Evolutionary conservation across 73 alveolate genomes (phyloP).

Genomic region (Tetrahymena borealis): DNA sequence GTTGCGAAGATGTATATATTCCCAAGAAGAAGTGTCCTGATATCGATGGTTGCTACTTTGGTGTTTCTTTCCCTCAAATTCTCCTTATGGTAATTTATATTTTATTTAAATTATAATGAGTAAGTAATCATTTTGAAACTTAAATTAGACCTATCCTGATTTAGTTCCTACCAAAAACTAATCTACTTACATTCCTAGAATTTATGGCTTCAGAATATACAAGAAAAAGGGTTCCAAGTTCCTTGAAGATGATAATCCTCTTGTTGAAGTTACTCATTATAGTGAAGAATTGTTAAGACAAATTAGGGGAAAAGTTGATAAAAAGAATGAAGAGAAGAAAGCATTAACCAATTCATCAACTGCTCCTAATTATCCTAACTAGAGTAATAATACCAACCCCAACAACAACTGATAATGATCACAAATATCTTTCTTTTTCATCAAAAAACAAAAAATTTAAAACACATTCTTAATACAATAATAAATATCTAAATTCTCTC

Average conservation of each 20-base stretch:
- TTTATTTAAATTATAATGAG: background rate
- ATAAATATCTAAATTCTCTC: background rate
- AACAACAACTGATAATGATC: background rate
- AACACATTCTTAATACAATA: background rate
- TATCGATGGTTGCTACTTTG: conserved; percentile 94
- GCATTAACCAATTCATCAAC: background rate
- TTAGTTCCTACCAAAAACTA: conserved; percentile 16
- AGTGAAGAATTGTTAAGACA: conserved; percentile 30
- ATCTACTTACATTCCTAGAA: conserved; percentile 69
- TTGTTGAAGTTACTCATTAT: conserved; percentile 31
- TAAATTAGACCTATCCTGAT: conserved; percentile 25
- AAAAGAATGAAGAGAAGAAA: background rate
- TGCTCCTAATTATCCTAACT: background rate
- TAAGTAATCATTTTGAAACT: background rate
- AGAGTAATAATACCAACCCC: background rate
- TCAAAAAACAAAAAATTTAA: background rate
- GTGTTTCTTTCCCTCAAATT: conserved; percentile 81
- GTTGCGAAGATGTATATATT: conserved; percentile 92
- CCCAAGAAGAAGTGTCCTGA: conserved; percentile 82
- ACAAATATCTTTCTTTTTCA: background rate
- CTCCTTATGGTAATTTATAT: conserved; percentile 25
- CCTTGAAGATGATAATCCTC: conserved; percentile 47
- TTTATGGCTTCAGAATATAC: conserved; percentile 84
- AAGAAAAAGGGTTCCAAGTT: conserved; percentile 84
- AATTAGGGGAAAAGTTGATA: conserved; percentile 30